phyloP scores from a whole-genome alignment of 2,329 filamentous ascomycete species.

The Bipolaris victoriae region DNA sequence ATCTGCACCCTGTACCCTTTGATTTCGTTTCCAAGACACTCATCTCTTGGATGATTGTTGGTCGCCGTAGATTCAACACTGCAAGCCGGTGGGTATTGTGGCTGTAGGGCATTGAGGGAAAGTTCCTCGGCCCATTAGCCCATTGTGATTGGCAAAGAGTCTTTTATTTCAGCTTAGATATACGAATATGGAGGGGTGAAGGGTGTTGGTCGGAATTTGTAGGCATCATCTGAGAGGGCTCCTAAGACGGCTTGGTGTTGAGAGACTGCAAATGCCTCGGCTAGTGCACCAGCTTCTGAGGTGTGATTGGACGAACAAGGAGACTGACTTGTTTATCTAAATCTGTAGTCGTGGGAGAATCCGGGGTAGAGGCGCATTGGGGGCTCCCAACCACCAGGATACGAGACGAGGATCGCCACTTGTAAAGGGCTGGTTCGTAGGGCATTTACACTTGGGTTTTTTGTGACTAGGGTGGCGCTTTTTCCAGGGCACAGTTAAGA shows the following conservation, averaged over 20 bases:
- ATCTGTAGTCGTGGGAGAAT: not conserved
- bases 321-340: slow-evolving; percentile 1
- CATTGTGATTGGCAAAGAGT: not conserved
- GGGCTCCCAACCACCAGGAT: slow-evolving; percentile 21
- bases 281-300: not conserved
- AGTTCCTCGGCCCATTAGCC: slow-evolving; percentile 3
- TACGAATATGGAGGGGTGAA: not conserved
- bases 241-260: too few relatives aligned
- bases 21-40: not conserved
- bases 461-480: not conserved
- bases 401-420: slow-evolving; percentile 16
- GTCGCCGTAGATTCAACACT: not conserved
- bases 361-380: slow-evolving; percentile 3
- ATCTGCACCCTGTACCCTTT: not conserved
- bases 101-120: not conserved
- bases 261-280: slow-evolving; percentile 2
- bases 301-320: slow-evolving; percentile 1
- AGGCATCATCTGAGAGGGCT: not conserved
- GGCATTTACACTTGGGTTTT: not conserved
- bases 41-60: not conserved
- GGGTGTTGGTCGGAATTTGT: too few relatives aligned
- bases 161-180: not conserved
- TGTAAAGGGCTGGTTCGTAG: not conserved
- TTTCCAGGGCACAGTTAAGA: not conserved
- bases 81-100: not conserved